phyloP scores from a whole-genome alignment of 73 alveolate genomes.

The Paramecium primaurelia region DNA sequence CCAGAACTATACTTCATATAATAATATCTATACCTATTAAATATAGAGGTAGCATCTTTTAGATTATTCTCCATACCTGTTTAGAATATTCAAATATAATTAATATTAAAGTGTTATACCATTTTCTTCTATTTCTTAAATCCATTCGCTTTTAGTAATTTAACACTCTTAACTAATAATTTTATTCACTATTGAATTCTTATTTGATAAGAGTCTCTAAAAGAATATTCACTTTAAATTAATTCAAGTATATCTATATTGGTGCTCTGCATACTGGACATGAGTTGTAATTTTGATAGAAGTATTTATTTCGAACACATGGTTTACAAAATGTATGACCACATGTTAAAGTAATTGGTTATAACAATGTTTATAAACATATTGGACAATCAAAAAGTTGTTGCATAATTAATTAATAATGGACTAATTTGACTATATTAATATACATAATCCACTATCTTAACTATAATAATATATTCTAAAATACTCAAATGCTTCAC shows the following conservation, averaged over 20 bases:
- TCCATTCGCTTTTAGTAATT: not conserved
- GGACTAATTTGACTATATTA: not conserved
- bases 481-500: no score
- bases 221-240: conserved; percentile 7
- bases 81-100: not conserved
- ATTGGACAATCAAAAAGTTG: conserved; percentile 37
- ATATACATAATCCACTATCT: not conserved
- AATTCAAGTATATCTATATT: not conserved
- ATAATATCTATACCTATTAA: not conserved
- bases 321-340: conserved; percentile 63
- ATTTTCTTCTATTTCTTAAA: not conserved
- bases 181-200: conserved; percentile 5
- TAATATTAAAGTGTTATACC: not conserved
- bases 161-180: not conserved
- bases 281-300: not conserved
- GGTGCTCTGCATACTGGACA: conserved; percentile 49
- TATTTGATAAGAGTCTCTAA: not conserved
- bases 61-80: not conserved
- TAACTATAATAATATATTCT: no score
- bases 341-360: conserved; percentile 54
- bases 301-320: conserved; percentile 35
- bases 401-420: not conserved
- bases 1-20: not conserved
- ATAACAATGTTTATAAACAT: conserved; percentile 22
- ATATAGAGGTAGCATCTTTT: conserved; percentile 44